Percentiles rank a stretch among this genome's conserved stretches.
phyloP scores from a whole-genome alignment of 2,329 filamentous ascomycete species.

The Alternaria tenuissima region DNA sequence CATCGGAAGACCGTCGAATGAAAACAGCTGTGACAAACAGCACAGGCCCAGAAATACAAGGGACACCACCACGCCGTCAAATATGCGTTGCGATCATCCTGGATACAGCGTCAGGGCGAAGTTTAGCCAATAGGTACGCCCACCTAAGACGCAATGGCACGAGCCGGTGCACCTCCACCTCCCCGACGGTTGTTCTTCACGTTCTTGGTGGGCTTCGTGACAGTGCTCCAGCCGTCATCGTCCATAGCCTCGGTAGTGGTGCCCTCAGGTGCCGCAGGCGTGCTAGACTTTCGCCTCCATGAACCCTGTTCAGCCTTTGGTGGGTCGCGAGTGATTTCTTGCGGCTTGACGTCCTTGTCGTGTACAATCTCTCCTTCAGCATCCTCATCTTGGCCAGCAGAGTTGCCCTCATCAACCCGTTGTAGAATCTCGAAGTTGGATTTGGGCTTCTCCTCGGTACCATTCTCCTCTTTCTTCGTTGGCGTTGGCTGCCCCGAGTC shows the following conservation, averaged over 20 bases:
- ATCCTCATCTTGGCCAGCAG: slow-evolving; percentile 55
- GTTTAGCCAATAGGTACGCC: slow-evolving; percentile 16
- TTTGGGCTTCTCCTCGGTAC: slow-evolving; percentile 55
- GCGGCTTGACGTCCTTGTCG: slow-evolving; percentile 64
- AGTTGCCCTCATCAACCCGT: slow-evolving; percentile 49
- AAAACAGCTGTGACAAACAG: slow-evolving; percentile 36
- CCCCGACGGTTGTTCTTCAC: slow-evolving; percentile 50
- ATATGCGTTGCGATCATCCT: slow-evolving; percentile 40
- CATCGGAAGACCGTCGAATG: slow-evolving; percentile 26
- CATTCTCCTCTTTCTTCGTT: slow-evolving; percentile 47
- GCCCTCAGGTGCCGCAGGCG: slow-evolving; percentile 42
- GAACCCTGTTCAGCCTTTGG: slow-evolving; percentile 51
- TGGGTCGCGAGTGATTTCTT: slow-evolving; percentile 61
- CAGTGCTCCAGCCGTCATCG: slow-evolving; percentile 64
- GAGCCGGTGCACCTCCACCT: slow-evolving; percentile 48
- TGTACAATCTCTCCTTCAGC: slow-evolving; percentile 61
- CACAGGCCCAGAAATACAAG: slow-evolving; percentile 29
- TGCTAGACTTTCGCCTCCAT: slow-evolving; percentile 50
- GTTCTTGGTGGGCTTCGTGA: slow-evolving; percentile 56
- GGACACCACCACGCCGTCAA: slow-evolving; percentile 36
- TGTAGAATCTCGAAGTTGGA: slow-evolving; percentile 65
- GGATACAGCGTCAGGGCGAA: slow-evolving; percentile 26
- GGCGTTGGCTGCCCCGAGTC: slow-evolving; percentile 53
- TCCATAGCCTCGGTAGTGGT: slow-evolving; percentile 58
- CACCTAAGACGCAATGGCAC: slow-evolving; percentile 58